Base-by-base conservation (phyloP, 768 basidiomycete species). In the Rhodocollybia butyracea region DNA sequence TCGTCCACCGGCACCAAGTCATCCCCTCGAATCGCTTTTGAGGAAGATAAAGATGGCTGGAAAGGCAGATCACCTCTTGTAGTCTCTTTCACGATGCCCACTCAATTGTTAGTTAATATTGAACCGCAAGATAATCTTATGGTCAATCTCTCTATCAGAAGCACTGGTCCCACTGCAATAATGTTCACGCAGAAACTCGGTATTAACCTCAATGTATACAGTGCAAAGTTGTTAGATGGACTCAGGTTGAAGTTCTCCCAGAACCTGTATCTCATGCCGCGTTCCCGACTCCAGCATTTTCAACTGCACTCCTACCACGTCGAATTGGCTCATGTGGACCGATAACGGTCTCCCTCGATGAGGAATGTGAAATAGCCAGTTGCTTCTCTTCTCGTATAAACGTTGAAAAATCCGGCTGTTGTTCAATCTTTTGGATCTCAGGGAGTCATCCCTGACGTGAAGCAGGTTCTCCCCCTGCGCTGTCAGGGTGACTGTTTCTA, bases 71-170 rank as follows among this genome's bases (percentile, higher is more conserved):
- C 65, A 10, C 60, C 66, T 21, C 59, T 70, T 5, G 59, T 71
- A n/a, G 57, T 65, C 8, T 66, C 65, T 12, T 64, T 67, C 36
- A 56, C 58, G 32, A 56, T 73, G 41, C 67, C 73, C 0, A 59
- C 69, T 0, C 59, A 59, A 48, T 51, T 65, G 6, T 57, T 74
- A 5, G 57, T 63, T 10, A 39, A 24, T 21, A 36, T 60, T n/a
- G 56, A 63, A 31, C 60, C 63, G 5, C 51, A 55, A 24, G 39
- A 46, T 5, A 57, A 40, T 12, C 15, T 62, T 17, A 47, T 52
- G 29, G 45, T 70, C 26, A 55, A 56, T 38, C 51, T 70, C 17
- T 53, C 54, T n/a, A 55, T 70, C 34, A 60, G 64, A 34, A 57
- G 59, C 24, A 68, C 67, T 8, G 59, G 61, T 21, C 56, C 61